Evolutionary conservation across 2,329 filamentous ascomycete genomes (phyloP).

Genomic region (Aspergillus floridensis): DNA sequence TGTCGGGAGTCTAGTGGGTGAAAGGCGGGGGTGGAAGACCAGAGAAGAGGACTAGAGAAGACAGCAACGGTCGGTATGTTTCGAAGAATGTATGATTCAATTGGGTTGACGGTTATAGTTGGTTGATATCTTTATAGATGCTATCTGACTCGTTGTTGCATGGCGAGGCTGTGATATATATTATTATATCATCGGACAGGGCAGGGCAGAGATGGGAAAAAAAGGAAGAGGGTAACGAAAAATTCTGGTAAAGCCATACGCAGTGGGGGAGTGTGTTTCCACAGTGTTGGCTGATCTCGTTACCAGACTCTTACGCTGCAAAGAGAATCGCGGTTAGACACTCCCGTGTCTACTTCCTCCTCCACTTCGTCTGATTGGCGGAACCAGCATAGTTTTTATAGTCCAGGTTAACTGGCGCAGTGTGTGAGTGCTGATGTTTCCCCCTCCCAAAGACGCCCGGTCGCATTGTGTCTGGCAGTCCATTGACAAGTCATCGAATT

Average conservation of each 20-base stretch:
- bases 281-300: not conserved
- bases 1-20: not conserved
- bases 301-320: conserved; percentile 1
- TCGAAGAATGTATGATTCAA: conserved; percentile 7
- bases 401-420: not conserved
- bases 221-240: not conserved
- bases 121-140: not conserved
- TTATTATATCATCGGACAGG: not conserved
- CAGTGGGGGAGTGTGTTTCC: not conserved
- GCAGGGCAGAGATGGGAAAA: not conserved
- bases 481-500: not conserved
- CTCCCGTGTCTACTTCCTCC: not conserved
- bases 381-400: not conserved
- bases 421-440: not conserved
- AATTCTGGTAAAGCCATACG: not conserved
- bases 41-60: not conserved
- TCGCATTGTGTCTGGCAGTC: not conserved
- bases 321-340: not conserved
- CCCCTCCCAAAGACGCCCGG: not conserved
- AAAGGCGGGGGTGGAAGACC: not conserved
- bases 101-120: not conserved
- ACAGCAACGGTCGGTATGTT: conserved; percentile 10
- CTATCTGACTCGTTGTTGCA: not conserved
- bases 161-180: not conserved
- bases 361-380: not conserved